These are phyloP conservation scores for Nitzschia palea DNA, from an alignment of 108 stramenopile species.

Conservation along the genomic window DNA sequence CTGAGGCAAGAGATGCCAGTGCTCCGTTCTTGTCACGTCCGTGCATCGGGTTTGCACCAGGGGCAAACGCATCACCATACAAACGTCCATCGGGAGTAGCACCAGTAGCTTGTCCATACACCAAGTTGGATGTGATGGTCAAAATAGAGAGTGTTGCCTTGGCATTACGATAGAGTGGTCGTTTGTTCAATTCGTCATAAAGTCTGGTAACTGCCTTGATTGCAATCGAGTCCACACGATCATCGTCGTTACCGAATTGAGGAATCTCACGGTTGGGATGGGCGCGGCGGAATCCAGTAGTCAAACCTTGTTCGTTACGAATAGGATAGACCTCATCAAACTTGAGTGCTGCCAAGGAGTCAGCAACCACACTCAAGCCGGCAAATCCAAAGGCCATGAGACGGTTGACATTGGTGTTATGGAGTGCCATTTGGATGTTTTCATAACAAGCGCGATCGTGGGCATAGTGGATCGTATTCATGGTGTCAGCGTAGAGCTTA, in stretches of 20 bases:
- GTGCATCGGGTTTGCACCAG: slow-evolving; percentile 48
- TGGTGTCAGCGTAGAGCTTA: slow-evolving; percentile 71
- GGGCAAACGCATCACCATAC: slow-evolving; percentile 60
- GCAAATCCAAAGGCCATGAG: slow-evolving; percentile 73
- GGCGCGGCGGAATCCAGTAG: slow-evolving; percentile 49
- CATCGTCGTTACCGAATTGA: slow-evolving; percentile 62
- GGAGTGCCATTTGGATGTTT: slow-evolving; percentile 64
- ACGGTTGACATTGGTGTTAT: slow-evolving; percentile 65
- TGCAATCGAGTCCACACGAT: slow-evolving; percentile 53
- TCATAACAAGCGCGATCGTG: slow-evolving; percentile 63
- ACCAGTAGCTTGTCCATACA: slow-evolving; percentile 67
- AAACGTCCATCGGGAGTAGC: slow-evolving; percentile 59
- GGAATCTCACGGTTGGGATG: slow-evolving; percentile 52
- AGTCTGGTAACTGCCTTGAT: slow-evolving; percentile 39
- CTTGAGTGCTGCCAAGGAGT: slow-evolving; percentile 63
- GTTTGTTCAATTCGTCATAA: slow-evolving; percentile 56
- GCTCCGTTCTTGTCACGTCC: slow-evolving; percentile 63
- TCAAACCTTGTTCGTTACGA: slow-evolving; percentile 55
- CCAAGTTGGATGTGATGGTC: slow-evolving; percentile 69
- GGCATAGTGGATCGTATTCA: slow-evolving; percentile 69
- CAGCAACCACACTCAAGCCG: slow-evolving; percentile 60
- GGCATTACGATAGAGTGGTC: slow-evolving; percentile 54
- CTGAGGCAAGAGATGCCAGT: slow-evolving; percentile 59
- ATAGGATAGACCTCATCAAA: slow-evolving; percentile 61
- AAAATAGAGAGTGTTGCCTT: slow-evolving; percentile 60